Base-by-base conservation (phyloP, 164 flowering plant species). In the Malania oleifera region DNA sequence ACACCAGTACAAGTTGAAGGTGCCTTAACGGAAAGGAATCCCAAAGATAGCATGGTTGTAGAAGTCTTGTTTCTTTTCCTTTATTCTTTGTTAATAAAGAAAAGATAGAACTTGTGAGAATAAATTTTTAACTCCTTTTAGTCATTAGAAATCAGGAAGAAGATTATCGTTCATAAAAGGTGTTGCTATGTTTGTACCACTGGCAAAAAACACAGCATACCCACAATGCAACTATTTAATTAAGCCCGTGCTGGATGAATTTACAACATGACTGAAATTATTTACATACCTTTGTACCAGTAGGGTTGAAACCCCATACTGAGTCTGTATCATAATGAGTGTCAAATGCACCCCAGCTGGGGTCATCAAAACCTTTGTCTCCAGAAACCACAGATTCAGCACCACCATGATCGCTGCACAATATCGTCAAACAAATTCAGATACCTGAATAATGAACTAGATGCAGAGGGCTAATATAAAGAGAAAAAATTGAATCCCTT, bases 341-440 rank as follows among this genome's bases (percentile, higher is more conserved):
- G 63, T 84, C 91, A 66, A 75, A 78, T 45, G 70, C 65, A 26
- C 82, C 86, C 85, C 83, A 80, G 20, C 60, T 39, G 47, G 78
- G 79, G 52, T 80, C 85, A 71, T 80, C 85, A 68, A 61, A 69
- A 31, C 52, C 55, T 61, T 66, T 84, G 31, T 73, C 77, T 23
- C 66, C 79, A 55, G 93, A 81, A 52, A 63, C 57, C 11, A 73
- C 59, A 53, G 91, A 81, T 52, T 82, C 87, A 19, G 73, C 74
- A 59, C 76, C 84, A 47, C 73, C 85, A 59, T 73, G 74, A 68
- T 90, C 82, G 75, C 96, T 86, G 87, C 78, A 80, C 24, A 59
- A 56, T 29, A 22, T 8, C 26, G 22, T n/a, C 7, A 7, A 44
- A 15, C 26, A 46, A 46, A 1, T 8, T 46, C 1, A 46, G 26